These are phyloP conservation scores for Xylaria sp. DNA, from an alignment of 2,329 filamentous ascomycete species.

Conservation along the genomic window DNA sequence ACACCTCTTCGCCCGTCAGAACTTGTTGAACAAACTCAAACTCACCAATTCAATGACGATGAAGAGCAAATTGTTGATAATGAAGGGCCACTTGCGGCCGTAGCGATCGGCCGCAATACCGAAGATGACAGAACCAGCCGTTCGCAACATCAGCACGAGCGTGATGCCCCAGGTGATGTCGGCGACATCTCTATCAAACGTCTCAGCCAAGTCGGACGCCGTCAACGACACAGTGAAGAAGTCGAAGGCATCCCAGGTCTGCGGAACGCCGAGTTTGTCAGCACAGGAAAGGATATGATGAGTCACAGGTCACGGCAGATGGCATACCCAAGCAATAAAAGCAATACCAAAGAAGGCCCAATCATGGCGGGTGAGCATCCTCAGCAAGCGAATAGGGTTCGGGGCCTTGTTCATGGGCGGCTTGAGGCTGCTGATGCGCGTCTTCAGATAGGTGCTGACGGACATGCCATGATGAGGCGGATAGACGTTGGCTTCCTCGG, in stretches of 20 bases:
- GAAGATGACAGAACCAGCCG: constrained; percentile 65
- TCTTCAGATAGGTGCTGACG: constrained; percentile 58
- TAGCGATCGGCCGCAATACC: constrained; percentile 67
- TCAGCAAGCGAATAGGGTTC: constrained; percentile 63
- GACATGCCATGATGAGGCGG: constrained; percentile 63
- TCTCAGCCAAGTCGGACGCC: constrained; percentile 62
- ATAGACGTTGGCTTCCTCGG: constrained; percentile 44
- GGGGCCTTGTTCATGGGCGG: constrained; percentile 65
- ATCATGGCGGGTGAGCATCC: constrained; percentile 61
- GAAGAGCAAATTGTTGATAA: constrained; percentile 79
- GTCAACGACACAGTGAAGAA: constrained; percentile 74
- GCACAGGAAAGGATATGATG: background rate
- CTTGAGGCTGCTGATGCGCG: constrained; percentile 66
- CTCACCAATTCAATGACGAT: constrained; percentile 76
- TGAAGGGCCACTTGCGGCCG: constrained; percentile 76
- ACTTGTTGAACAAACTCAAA: constrained; percentile 10
- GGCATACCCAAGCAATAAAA: constrained; percentile 65
- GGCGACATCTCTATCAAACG: constrained; percentile 64
- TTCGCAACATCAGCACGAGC: constrained; percentile 70
- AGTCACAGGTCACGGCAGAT: background rate
- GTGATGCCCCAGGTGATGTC: constrained; percentile 75
- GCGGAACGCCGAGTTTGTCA: constrained; percentile 19
- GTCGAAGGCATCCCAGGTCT: constrained; percentile 74
- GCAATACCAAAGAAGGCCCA: constrained; percentile 68
- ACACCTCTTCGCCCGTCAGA: background rate